Conservation (phyloP, 208 protist species). For the Leishmania tropica region DNA sequence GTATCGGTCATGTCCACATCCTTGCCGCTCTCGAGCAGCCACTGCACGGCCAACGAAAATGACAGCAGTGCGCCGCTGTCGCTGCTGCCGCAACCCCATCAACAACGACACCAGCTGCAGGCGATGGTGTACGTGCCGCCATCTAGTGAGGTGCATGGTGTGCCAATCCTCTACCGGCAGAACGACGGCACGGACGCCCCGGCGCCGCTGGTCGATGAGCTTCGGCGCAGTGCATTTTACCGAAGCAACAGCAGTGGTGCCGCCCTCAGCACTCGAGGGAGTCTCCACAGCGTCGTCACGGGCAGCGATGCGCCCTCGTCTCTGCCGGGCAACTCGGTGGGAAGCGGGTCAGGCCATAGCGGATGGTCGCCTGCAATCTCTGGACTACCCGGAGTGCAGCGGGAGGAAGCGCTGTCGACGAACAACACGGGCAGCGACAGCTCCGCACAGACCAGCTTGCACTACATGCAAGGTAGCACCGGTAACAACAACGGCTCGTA, state of each 20-base stretch:
- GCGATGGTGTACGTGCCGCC: neutral
- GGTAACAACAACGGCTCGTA: neutral
- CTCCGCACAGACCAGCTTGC: too few relatives aligned
- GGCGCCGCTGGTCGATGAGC: neutral
- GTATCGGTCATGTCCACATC: neutral
- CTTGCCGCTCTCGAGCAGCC: neutral
- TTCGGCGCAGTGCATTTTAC: constrained; percentile 5
- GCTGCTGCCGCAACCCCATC: neutral
- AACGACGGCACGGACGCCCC: constrained; percentile 15
- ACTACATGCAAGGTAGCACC: too few relatives aligned
- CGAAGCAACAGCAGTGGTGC: neutral
- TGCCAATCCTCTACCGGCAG: constrained; percentile 16
- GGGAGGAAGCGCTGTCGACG: neutral
- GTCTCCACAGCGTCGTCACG: neutral
- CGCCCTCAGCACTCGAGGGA: neutral
- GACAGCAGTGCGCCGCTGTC: too few relatives aligned
- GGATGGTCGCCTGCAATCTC: neutral
- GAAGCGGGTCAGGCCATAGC: neutral
- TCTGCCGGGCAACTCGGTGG: neutral
- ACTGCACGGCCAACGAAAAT: too few relatives aligned
- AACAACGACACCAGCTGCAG: neutral
- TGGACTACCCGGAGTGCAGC: neutral
- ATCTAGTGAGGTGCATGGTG: constrained; percentile 4
- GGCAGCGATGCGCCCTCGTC: neutral
- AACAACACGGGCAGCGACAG: neutral